Conservation (phyloP, 2,329 filamentous ascomycete genomes). For the Berkeleyomyces rouxiae region DNA sequence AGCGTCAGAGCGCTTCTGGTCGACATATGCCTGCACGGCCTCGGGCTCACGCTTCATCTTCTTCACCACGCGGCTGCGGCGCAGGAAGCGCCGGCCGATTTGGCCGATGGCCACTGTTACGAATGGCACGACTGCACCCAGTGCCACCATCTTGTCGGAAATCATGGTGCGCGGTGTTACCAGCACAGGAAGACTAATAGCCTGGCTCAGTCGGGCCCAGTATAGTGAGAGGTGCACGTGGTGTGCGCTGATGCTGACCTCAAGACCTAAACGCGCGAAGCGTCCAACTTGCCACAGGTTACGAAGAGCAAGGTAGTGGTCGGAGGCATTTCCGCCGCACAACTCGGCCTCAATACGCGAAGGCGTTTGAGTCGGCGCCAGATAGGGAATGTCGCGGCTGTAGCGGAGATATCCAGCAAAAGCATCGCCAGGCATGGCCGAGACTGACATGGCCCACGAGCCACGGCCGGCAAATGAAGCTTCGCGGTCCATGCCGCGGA, state of each 20-base stretch:
- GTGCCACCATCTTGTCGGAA: slow-evolving; percentile 22
- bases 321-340: slow-evolving; percentile 22
- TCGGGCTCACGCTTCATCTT: not conserved
- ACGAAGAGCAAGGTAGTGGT: slow-evolving; percentile 26
- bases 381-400: slow-evolving; percentile 21
- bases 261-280: slow-evolving; percentile 28
- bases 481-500: slow-evolving; percentile 24
- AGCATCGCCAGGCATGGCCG: slow-evolving; percentile 16
- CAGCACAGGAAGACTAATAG: slow-evolving; percentile 7
- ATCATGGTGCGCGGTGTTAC: slow-evolving; percentile 18
- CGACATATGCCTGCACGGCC: slow-evolving; percentile 15
- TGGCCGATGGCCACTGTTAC: slow-evolving; percentile 22
- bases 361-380: slow-evolving; percentile 15
- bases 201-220: slow-evolving; percentile 29
- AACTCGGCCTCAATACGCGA: slow-evolving; percentile 29
- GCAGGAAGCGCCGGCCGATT: slow-evolving; percentile 19
- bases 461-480: slow-evolving; percentile 17
- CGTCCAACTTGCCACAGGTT: slow-evolving; percentile 26
- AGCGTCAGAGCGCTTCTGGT: slow-evolving; percentile 26
- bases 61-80: slow-evolving; percentile 19
- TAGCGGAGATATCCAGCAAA: slow-evolving; percentile 24
- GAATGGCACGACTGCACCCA: slow-evolving; percentile 25
- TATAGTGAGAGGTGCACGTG: slow-evolving; percentile 30
- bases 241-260: slow-evolving; percentile 26
- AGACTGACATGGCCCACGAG: slow-evolving; percentile 27